Conservation (phyloP, 345 rosid genomes). For the Salix caprea region DNA sequence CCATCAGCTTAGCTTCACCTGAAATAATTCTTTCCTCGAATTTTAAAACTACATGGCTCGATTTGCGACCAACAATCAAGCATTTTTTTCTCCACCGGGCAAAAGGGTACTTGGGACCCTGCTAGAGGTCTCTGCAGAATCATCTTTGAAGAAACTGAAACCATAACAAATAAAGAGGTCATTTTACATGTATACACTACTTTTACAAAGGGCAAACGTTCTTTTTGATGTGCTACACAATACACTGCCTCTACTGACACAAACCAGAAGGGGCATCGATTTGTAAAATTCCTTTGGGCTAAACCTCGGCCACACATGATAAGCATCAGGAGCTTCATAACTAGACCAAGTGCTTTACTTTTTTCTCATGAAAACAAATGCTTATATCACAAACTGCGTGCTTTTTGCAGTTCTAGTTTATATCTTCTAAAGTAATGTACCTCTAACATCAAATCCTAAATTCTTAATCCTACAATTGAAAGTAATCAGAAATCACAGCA, state of each 20-base stretch:
- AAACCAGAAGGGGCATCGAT: not conserved
- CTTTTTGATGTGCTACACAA: not conserved
- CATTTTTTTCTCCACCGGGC: conserved; percentile 63
- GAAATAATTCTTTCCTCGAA: conserved; percentile 58
- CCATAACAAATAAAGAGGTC: not conserved
- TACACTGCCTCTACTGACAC: not conserved
- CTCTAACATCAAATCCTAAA: not conserved
- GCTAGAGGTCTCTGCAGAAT: conserved; percentile 65
- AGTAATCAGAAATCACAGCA: not conserved
- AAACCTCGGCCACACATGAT: not conserved
- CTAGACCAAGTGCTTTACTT: not conserved
- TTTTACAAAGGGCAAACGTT: not conserved
- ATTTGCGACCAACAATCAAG: conserved; percentile 72
- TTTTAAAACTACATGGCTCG: conserved; percentile 57
- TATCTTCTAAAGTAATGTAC: not conserved
- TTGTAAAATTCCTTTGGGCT: not conserved
- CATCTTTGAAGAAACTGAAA: conserved; percentile 73
- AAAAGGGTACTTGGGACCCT: conserved; percentile 63
- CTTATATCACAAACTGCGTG: not conserved
- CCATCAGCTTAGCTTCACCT: conserved; percentile 35
- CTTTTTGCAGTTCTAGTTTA: not conserved
- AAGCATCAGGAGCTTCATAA: not conserved
- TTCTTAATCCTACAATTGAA: not conserved
- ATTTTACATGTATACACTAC: not conserved
- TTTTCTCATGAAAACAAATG: not conserved